Percentiles rank a stretch among this genome's conserved stretches.
phyloP scores from a whole-genome alignment of 2,329 filamentous ascomycete genomes.

The Epichloe scottii region DNA sequence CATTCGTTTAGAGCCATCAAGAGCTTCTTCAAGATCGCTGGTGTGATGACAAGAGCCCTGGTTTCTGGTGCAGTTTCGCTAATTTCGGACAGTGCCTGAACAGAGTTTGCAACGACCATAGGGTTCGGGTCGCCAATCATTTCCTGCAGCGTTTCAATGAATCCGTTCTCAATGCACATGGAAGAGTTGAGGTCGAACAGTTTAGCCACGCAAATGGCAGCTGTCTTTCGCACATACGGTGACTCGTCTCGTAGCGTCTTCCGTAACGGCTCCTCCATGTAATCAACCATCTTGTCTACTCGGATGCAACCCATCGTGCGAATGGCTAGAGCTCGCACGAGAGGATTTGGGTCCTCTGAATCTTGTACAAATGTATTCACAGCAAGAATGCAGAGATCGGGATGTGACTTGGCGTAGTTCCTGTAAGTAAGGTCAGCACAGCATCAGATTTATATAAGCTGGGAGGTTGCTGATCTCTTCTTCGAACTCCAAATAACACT shows the following conservation, averaged over 20 bases:
- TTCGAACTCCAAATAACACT: background rate
- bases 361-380: slow-evolving; percentile 99
- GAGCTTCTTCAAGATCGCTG: slow-evolving; percentile 82
- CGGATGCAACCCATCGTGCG: slow-evolving; percentile 97
- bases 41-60: slow-evolving; percentile 69
- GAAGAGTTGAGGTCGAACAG: slow-evolving; percentile 87
- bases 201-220: slow-evolving; percentile 94
- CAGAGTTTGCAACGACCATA: slow-evolving; percentile 97
- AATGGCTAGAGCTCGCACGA: slow-evolving; percentile 89
- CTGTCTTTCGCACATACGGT: slow-evolving; percentile 95
- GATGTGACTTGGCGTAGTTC: slow-evolving; percentile 99
- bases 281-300: slow-evolving; percentile 99
- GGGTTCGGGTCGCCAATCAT: slow-evolving; percentile 95
- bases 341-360: slow-evolving; percentile 93
- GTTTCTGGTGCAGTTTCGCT: slow-evolving; percentile 83
- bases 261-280: slow-evolving; percentile 95
- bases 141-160: slow-evolving; percentile 86
- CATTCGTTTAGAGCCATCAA: slow-evolving; percentile 95
- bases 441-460: background rate
- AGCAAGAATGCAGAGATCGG: slow-evolving; percentile 93
- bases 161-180: slow-evolving; percentile 94
- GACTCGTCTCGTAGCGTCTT: slow-evolving; percentile 97
- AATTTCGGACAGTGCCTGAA: slow-evolving; percentile 88
- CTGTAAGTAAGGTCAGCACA: slow-evolving; percentile 29
- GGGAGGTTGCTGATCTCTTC: background rate